Base-by-base conservation (phyloP, 2,329 filamentous ascomycete species). In the Trichophyton schoenleinii region DNA sequence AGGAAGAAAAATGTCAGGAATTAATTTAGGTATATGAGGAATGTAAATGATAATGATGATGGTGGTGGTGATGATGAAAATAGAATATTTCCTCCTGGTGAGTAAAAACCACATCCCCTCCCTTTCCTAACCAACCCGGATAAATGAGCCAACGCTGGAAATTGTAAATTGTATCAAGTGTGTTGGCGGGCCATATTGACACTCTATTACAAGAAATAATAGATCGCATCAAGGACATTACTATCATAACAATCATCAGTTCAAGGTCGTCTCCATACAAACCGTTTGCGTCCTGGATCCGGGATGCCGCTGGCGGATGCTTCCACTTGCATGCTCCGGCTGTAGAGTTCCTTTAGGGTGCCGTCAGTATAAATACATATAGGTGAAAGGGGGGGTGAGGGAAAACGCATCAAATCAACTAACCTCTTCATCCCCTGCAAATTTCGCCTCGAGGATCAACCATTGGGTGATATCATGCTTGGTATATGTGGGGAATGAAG, bases 341-440 rank as follows among this genome's bases (percentile, higher is more conserved):
- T 78, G 70, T 83, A 84, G 41, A 85, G 74, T 62, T 82, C 81
- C 82, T 85, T 9, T 7, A 13, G 64, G 20, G 13, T 48, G 8
- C 28, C 46, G 57, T 31, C 25, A 46, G 57, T 38, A 59, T 41
- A 15, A 8, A 46, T 31, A 44, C n/a, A 8, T n/a, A 44, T n/a
- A 44, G 6, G 11, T 13, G 15, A 31, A 11, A 18, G 1, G 18
- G 18, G 18, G 18, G 18, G 18, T 18, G 18, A 18, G 18, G 18
- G 18, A 18, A 18, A 18, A 18, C 18, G 18, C 18, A 18, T 18
- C 18, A 53, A 8, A 25, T 5, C 49, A 77, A 63, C 86, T 77
- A 75, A 95, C 91, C 78, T 96, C 92, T 68, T 95, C 90, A 74
- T 96, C 91, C 61, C 85, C 87, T 52, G 85, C 80, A 76, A 96